Percentiles rank a stretch among this genome's conserved stretches.
Evolutionary conservation across 202 grass and related monocot species (phyloP).

Genomic region (Saccharum hybrid): DNA sequence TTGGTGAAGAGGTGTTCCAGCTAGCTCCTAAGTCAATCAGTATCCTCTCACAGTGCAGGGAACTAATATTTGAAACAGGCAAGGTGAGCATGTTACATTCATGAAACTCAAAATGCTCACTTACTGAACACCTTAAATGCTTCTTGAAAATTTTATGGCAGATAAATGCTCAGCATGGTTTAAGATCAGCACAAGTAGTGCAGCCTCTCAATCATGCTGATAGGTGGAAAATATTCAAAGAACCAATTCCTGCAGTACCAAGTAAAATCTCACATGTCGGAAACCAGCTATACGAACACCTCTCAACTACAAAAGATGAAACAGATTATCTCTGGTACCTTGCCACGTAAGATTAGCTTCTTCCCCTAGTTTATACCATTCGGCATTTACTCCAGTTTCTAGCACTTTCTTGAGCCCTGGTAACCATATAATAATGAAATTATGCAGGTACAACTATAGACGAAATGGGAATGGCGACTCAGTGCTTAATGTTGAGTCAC

Average conservation of each 20-base stretch:
- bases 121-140: slow-evolving; percentile 11
- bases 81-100: slow-evolving; percentile 51
- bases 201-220: slow-evolving; percentile 49
- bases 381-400: not conserved
- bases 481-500: slow-evolving; percentile 65
- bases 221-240: slow-evolving; percentile 66
- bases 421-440: slow-evolving; percentile 7
- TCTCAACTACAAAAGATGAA: slow-evolving; percentile 72
- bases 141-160: slow-evolving; percentile 35
- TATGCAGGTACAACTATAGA: slow-evolving; percentile 67
- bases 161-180: slow-evolving; percentile 67
- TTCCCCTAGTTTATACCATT: slow-evolving; percentile 14
- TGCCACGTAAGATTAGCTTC: slow-evolving; percentile 51
- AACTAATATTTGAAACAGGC: slow-evolving; percentile 66
- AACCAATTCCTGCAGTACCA: slow-evolving; percentile 51
- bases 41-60: slow-evolving; percentile 68
- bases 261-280: slow-evolving; percentile 35
- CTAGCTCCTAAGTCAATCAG: slow-evolving; percentile 68
- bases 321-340: slow-evolving; percentile 98
- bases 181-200: slow-evolving; percentile 57
- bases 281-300: slow-evolving; percentile 73
- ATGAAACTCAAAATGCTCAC: slow-evolving; percentile 32
- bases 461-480: slow-evolving; percentile 31
- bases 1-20: slow-evolving; percentile 53
- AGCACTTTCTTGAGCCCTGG: not conserved